Conservation (phyloP, 2,329 filamentous ascomycete species). For the Colletotrichum spaethianum region DNA sequence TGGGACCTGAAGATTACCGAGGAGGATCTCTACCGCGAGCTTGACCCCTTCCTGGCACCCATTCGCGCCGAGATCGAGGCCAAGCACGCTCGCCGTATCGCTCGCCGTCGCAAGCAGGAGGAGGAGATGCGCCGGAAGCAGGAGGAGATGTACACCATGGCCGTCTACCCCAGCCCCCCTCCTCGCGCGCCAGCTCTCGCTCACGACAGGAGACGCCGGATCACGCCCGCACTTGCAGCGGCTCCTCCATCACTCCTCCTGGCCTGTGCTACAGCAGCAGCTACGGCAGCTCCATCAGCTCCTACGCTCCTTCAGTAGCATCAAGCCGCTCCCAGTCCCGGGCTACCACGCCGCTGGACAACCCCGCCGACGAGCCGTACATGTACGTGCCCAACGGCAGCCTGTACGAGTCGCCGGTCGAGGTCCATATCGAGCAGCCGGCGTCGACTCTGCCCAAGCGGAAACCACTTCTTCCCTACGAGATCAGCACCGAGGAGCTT, state of each 20-base stretch:
- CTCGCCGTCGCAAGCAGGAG: conserved; percentile 63
- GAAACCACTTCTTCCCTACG: conserved; percentile 63
- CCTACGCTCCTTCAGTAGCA: conserved; percentile 63
- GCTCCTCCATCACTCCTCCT: conserved; percentile 58
- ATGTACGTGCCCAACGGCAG: conserved; percentile 56
- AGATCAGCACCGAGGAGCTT: conserved; percentile 68
- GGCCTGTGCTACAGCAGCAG: conserved; percentile 61
- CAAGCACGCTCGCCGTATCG: conserved; percentile 65
- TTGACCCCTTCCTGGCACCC: conserved; percentile 90
- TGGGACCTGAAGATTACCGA: conserved; percentile 92
- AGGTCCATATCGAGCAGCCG: conserved; percentile 58
- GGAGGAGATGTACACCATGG: conserved; percentile 51
- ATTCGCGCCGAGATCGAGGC: conserved; percentile 76
- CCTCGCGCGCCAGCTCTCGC: conserved; percentile 59
- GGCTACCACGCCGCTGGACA: conserved; percentile 66
- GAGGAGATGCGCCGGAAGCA: conserved; percentile 54
- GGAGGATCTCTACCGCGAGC: conserved; percentile 87
- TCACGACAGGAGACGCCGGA: conserved; percentile 59
- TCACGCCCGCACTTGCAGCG: conserved; percentile 55
- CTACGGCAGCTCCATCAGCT: conserved; percentile 57
- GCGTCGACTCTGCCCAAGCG: conserved; percentile 52
- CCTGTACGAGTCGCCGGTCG: conserved; percentile 65
- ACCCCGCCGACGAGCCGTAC: conserved; percentile 60
- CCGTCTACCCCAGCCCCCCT: conserved; percentile 62
- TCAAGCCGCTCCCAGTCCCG: conserved; percentile 60